Evolutionary conservation across 768 basidiomycete genomes (phyloP).

Genomic region (Panaeolus papilionaceus): DNA sequence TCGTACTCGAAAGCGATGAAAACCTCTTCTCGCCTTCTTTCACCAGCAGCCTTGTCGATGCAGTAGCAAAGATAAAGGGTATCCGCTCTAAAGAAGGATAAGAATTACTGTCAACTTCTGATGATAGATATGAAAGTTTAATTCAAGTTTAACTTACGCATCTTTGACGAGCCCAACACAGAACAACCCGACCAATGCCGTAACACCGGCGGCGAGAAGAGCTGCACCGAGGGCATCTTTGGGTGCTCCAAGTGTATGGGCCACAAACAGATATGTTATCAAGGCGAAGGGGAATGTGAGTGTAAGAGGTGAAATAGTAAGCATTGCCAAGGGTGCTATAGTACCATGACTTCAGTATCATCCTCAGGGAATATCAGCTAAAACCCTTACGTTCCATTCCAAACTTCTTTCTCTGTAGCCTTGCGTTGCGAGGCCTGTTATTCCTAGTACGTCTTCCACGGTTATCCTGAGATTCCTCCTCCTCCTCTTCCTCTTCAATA

Average conservation of each 20-base stretch:
- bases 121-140: background rate
- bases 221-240: conserved; percentile 77
- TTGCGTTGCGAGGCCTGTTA: conserved; percentile 11
- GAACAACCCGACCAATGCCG: conserved; percentile 82
- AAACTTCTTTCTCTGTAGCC: conserved; percentile 52
- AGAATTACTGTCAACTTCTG: conserved; percentile 2
- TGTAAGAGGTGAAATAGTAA: conserved; percentile 79
- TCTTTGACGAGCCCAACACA: conserved; percentile 85
- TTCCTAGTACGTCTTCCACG: conserved; percentile 18
- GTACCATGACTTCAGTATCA: conserved; percentile 17
- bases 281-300: conserved; percentile 85
- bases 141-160: conserved; percentile 39
- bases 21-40: conserved; percentile 47
- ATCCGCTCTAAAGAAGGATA: conserved; percentile 41
- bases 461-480: conserved; percentile 31
- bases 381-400: conserved; percentile 61
- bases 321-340: conserved; percentile 68
- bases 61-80: conserved; percentile 56
- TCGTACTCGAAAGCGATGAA: conserved; percentile 48
- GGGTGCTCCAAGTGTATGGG: conserved; percentile 76
- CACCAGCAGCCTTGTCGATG: conserved; percentile 52
- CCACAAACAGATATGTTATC: conserved; percentile 87
- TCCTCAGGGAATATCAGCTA: background rate
- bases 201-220: conserved; percentile 78
- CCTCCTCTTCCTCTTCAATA: conserved; percentile 19